Percentiles rank a stretch among this genome's conserved stretches.
phyloP scores from a whole-genome alignment of 768 basidiomycete genomes.

The Tubosaeta sp. region DNA sequence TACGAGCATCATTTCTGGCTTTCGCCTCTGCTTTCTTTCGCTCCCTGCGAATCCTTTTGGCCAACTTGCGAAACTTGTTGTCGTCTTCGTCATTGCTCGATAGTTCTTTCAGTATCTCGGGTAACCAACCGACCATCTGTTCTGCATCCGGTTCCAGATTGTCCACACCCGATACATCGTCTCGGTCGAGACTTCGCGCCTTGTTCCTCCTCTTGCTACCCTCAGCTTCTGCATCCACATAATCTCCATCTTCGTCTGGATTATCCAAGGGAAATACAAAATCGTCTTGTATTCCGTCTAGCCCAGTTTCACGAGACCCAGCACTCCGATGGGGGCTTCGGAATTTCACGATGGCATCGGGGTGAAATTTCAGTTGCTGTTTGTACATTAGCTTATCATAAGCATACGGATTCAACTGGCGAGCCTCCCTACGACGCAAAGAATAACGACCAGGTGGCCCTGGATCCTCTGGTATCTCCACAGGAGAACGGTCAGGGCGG shows the following conservation, averaged over 20 bases:
- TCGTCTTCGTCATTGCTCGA: constrained; percentile 43
- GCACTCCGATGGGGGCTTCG: constrained; percentile 31
- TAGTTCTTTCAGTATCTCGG: constrained; percentile 35
- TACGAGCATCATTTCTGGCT: constrained; percentile 17
- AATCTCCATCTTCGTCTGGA: constrained; percentile 25
- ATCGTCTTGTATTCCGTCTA: constrained; percentile 31
- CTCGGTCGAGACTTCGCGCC: neutral
- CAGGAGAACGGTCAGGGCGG: neutral
- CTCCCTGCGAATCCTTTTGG: constrained; percentile 32
- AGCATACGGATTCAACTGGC: constrained; percentile 60
- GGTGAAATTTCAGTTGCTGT: constrained; percentile 44
- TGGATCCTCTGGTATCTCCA: constrained; percentile 15
- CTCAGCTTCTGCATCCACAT: constrained; percentile 15
- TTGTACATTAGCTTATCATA: constrained; percentile 54
- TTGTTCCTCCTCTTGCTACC: constrained; percentile 11
- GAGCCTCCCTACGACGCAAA: constrained; percentile 49
- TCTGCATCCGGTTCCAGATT: neutral
- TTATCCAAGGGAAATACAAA: constrained; percentile 22
- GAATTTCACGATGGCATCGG: constrained; percentile 64
- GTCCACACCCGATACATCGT: neutral
- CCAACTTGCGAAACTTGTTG: constrained; percentile 28
- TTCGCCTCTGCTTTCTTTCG: constrained; percentile 21
- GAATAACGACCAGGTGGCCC: constrained; percentile 40
- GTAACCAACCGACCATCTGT: constrained; percentile 22
- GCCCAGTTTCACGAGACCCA: constrained; percentile 24